Conservation (phyloP, 345 rosid species). For the Arabis alpina region DNA sequence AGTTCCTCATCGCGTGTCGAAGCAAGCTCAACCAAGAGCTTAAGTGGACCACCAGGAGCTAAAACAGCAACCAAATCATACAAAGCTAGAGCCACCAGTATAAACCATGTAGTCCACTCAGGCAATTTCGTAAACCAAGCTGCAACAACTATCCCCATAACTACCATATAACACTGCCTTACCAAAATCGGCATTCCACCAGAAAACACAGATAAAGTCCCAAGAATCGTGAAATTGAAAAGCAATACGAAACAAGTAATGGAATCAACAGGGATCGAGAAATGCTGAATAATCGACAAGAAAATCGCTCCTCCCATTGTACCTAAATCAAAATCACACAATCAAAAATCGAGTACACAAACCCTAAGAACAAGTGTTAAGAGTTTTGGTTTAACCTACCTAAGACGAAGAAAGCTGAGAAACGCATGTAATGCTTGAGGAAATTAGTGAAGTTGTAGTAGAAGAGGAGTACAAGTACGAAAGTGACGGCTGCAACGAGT, state of each 20-base stretch:
- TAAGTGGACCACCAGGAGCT: conserved; percentile 98
- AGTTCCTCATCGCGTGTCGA: conserved; percentile 90
- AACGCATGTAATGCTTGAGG: conserved; percentile 94
- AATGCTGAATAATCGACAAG: conserved; percentile 77
- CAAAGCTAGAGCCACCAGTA: conserved; percentile 84
- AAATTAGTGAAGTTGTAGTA: conserved; percentile 90
- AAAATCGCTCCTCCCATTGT: conserved; percentile 93
- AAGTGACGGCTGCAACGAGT: conserved; percentile 76
- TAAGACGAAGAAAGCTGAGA: conserved; percentile 84
- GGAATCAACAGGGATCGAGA: conserved; percentile 82
- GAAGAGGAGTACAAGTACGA: conserved; percentile 81
- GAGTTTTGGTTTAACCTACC: conserved; percentile 43
- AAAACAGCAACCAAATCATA: conserved; percentile 94
- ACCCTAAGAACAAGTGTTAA: neutral
- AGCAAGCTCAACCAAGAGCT: conserved; percentile 86
- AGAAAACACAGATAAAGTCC: conserved; percentile 79
- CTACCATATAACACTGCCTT: conserved; percentile 92
- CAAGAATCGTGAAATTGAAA: conserved; percentile 84
- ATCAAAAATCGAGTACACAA: conserved; percentile 22
- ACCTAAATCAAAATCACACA: conserved; percentile 44
- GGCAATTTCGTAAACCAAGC: conserved; percentile 96
- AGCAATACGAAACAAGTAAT: conserved; percentile 70
- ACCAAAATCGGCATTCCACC: conserved; percentile 74
- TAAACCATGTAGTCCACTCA: conserved; percentile 95
- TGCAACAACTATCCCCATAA: conserved; percentile 81